Conservation (phyloP, 148 eudicot species). For the Nepenthes gracilis region DNA sequence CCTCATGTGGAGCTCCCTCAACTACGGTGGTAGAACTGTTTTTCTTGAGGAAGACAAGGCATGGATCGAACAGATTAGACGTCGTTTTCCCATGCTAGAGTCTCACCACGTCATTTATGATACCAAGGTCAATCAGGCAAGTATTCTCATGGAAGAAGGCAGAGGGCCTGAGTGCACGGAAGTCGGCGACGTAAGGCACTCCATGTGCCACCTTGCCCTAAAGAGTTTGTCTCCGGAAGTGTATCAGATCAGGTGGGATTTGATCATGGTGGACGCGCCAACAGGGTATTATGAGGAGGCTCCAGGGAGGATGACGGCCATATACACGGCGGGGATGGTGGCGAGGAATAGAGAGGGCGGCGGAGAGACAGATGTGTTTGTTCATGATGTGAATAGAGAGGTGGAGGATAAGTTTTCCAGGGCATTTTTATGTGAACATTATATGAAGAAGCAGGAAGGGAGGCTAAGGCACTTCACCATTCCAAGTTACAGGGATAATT, state of each 20-base stretch:
- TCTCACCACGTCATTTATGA: constrained; percentile 55
- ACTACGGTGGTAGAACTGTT: constrained; percentile 60
- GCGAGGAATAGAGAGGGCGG: constrained; percentile 61
- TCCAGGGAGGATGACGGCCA: constrained; percentile 92
- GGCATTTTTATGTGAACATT: constrained; percentile 75
- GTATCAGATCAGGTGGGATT: constrained; percentile 71
- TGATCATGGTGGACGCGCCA: constrained; percentile 98
- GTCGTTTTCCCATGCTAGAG: constrained; percentile 44
- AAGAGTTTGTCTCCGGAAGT: constrained; percentile 62
- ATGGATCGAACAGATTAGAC: constrained; percentile 58
- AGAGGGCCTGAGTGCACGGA: constrained; percentile 37
- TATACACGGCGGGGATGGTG: constrained; percentile 88
- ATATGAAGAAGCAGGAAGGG: constrained; percentile 83
- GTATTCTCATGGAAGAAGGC: constrained; percentile 27
- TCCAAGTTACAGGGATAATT: constrained; percentile 56
- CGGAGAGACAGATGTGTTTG: constrained; percentile 73
- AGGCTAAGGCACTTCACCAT: constrained; percentile 80
- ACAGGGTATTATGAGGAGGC: constrained; percentile 93
- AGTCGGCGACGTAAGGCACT: constrained; percentile 41
- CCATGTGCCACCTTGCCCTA: constrained; percentile 75
- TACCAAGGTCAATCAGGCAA: constrained; percentile 52
- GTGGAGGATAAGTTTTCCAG: constrained; percentile 84
- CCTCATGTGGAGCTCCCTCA: constrained; percentile 69
- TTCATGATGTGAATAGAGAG: constrained; percentile 90
- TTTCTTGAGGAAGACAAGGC: constrained; percentile 61